Conservation (phyloP, 2,329 filamentous ascomycete genomes). For the Raffaelea arxii region DNA sequence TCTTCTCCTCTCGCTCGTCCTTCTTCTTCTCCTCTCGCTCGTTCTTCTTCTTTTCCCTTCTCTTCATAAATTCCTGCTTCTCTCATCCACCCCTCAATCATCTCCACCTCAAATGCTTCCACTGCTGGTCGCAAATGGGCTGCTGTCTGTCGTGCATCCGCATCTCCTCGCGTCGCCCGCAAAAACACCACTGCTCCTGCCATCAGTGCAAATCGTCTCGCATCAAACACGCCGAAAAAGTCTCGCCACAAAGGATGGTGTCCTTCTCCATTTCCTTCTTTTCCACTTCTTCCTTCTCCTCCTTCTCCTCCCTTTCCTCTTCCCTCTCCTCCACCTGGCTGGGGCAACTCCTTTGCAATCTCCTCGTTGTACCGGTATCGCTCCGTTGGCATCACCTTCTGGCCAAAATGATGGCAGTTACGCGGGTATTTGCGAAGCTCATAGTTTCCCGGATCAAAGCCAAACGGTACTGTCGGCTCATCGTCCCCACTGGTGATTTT, state of each 20-base stretch:
- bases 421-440: conserved; percentile 60
- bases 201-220: conserved; percentile 54
- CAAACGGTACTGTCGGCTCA: conserved; percentile 55
- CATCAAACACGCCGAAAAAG: conserved; percentile 51
- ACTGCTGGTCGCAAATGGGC: conserved; percentile 46
- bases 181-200: conserved; percentile 53
- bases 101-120: conserved; percentile 52
- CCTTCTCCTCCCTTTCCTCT: background rate
- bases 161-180: conserved; percentile 51
- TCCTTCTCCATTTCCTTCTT: conserved; percentile 33
- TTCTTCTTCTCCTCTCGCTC: conserved; percentile 6
- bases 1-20: background rate
- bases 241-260: conserved; percentile 64
- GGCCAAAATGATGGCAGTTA: conserved; percentile 52
- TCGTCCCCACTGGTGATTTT: conserved; percentile 40
- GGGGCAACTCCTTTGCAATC: background rate
- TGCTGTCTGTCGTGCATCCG: conserved; percentile 41
- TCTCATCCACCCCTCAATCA: conserved; percentile 51
- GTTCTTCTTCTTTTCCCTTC: conserved; percentile 22
- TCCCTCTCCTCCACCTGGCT: background rate
- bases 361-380: conserved; percentile 38
- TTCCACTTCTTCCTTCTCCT: conserved; percentile 24
- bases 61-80: conserved; percentile 39
- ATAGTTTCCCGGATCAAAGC: conserved; percentile 62
- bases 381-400: conserved; percentile 48